Evolutionary conservation across 1,284 basidiomycete species (phyloP).

Genomic region (Bjerkandera adusta): DNA sequence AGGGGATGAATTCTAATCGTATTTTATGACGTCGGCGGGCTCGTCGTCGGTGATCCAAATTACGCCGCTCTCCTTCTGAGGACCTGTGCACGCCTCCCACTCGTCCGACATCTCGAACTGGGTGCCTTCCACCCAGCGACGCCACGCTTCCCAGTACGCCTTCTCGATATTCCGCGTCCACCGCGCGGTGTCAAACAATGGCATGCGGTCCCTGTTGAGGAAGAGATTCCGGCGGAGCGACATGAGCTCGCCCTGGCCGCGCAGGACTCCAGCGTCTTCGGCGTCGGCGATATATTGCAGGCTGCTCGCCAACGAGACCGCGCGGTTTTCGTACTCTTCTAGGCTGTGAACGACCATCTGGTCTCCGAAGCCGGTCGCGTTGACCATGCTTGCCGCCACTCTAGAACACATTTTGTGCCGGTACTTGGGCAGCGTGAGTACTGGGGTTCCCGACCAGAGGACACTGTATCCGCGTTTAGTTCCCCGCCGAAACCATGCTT

Average conservation of each 20-base stretch:
- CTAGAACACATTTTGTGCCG: slow-evolving; percentile 60
- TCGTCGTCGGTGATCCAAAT: slow-evolving; percentile 43
- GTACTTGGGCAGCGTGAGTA: slow-evolving; percentile 58
- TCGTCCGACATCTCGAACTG: slow-evolving; percentile 41
- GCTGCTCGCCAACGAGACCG: slow-evolving; percentile 43
- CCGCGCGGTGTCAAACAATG: slow-evolving; percentile 54
- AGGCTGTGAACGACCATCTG: slow-evolving; percentile 50
- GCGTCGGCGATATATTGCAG: slow-evolving; percentile 32
- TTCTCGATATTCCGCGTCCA: slow-evolving; percentile 58
- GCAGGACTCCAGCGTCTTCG: slow-evolving; percentile 19
- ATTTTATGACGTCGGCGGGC: slow-evolving; percentile 19
- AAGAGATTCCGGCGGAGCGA: slow-evolving; percentile 47
- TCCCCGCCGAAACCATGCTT: not conserved
- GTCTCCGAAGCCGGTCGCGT: slow-evolving; percentile 54
- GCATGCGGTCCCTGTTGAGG: slow-evolving; percentile 43
- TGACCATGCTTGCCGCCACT: slow-evolving; percentile 55
- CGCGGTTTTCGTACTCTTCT: slow-evolving; percentile 53
- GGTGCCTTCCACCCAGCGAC: slow-evolving; percentile 51
- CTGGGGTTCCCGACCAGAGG: slow-evolving; percentile 60
- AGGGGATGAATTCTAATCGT: slow-evolving; percentile 10
- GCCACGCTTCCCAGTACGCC: slow-evolving; percentile 50
- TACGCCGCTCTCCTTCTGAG: slow-evolving; percentile 34
- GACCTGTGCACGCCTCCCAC: slow-evolving; percentile 33
- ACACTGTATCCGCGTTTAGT: slow-evolving; percentile 42
- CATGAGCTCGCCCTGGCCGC: slow-evolving; percentile 37